Percentiles rank a stretch among this genome's conserved stretches.
phyloP scores from a whole-genome alignment of 345 rosid species.

The Aquilaria yunnanensis region DNA sequence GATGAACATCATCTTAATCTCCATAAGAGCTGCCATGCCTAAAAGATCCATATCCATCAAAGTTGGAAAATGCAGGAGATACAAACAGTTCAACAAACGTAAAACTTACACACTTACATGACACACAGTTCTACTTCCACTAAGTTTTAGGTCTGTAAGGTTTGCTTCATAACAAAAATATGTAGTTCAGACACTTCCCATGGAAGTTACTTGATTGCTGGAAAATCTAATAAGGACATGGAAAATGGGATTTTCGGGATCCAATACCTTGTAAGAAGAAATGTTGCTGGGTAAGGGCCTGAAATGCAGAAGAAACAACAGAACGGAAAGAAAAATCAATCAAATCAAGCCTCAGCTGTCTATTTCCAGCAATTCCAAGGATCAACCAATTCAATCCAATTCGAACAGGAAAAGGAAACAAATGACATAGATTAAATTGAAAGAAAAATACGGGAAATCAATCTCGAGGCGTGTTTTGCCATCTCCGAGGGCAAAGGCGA shows the following conservation, averaged over 20 bases:
- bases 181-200: too few relatives aligned
- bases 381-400: background rate
- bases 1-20: too few relatives aligned
- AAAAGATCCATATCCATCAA: too few relatives aligned
- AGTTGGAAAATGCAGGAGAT: too few relatives aligned
- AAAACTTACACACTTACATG: too few relatives aligned
- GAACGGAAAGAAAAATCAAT: background rate
- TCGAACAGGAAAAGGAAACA: background rate
- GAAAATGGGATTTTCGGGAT: constrained; percentile 3
- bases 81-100: too few relatives aligned
- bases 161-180: too few relatives aligned
- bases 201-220: background rate
- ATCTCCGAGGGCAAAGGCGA: constrained; percentile 66
- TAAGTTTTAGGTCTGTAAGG: too few relatives aligned
- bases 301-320: constrained; percentile 17
- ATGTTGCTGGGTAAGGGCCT: constrained; percentile 86
- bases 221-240: background rate
- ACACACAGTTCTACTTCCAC: too few relatives aligned
- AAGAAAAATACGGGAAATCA: constrained; percentile 68
- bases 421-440: background rate
- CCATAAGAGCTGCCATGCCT: too few relatives aligned
- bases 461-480: constrained; percentile 77
- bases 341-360: background rate
- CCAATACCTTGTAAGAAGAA: constrained; percentile 80
- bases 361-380: too few relatives aligned